A percentile compares a stretch with the other conserved stretches of the same genome.
Evolutionary conservation across 2,329 filamentous ascomycete species (phyloP).

Genomic region (Mycocentrospora acerina): DNA sequence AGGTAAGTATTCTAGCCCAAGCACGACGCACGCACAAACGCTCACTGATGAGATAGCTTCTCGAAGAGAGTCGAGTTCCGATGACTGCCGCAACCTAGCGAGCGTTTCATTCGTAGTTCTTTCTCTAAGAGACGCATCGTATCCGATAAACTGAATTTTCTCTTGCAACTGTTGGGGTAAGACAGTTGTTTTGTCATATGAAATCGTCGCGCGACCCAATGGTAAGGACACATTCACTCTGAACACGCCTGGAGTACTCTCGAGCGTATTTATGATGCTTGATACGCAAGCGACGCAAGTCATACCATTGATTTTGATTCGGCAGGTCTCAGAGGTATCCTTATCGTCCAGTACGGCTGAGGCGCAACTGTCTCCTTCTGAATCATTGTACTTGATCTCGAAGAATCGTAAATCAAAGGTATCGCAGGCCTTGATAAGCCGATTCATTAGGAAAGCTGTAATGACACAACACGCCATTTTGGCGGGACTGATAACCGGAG

Average conservation of each 20-base stretch:
- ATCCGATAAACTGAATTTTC: no score
- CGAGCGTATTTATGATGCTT: slow-evolving; percentile 3
- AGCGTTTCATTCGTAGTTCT: not conserved
- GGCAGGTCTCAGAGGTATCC: slow-evolving; percentile 1
- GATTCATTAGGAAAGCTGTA: slow-evolving; percentile 10
- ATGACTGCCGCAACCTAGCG: slow-evolving; percentile 3
- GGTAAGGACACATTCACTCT: slow-evolving; percentile 6
- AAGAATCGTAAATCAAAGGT: slow-evolving; percentile 13
- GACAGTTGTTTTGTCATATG: no score
- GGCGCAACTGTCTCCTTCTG: slow-evolving; percentile 3
- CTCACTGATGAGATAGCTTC: slow-evolving; percentile 3
- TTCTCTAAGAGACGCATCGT: no score
- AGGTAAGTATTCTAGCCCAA: not conserved
- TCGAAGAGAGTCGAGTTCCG: slow-evolving; percentile 1
- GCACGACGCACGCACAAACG: slow-evolving; percentile 1
- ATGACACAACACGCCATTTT: slow-evolving; percentile 14
- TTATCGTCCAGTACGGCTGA: not conserved
- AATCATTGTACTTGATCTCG: slow-evolving; percentile 12
- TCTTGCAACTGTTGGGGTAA: no score
- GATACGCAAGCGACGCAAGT: slow-evolving; percentile 13
- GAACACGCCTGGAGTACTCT: slow-evolving; percentile 3
- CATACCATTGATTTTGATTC: slow-evolving; percentile 12
- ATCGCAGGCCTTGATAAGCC: slow-evolving; percentile 16
- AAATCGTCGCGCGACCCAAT: slow-evolving; percentile 4
- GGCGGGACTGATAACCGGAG: no score